Conservation (phyloP, 768 basidiomycete species). For the Dendrothele bispora region DNA sequence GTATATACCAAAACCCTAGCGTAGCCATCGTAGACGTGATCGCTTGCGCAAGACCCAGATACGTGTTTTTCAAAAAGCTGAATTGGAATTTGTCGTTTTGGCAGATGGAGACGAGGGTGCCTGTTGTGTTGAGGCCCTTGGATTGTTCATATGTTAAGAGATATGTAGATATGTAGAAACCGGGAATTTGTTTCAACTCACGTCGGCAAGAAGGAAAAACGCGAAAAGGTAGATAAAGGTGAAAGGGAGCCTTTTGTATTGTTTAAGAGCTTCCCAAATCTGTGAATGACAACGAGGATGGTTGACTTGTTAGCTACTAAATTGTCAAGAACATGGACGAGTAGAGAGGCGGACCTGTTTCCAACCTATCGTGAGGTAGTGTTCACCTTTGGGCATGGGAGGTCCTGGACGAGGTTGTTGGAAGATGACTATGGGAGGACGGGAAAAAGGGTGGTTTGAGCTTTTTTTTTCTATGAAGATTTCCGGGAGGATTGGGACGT, state of each 20-base stretch:
- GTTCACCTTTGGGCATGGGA: conserved; percentile 71
- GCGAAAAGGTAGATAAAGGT: conserved; percentile 80
- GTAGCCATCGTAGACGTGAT: conserved; percentile 56
- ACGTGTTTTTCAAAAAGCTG: conserved; percentile 80
- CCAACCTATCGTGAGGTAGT: conserved; percentile 82
- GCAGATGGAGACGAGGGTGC: conserved; percentile 71
- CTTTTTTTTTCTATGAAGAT: background rate
- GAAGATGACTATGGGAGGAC: conserved; percentile 58
- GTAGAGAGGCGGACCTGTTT: conserved; percentile 56
- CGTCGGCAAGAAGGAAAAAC: conserved; percentile 80
- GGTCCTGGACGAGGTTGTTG: conserved; percentile 86
- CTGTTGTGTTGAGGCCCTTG: conserved; percentile 80
- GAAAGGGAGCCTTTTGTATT: conserved; percentile 76
- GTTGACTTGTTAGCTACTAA: too few species aligned
- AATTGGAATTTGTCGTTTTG: conserved; percentile 82
- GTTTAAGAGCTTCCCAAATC: conserved; percentile 76
- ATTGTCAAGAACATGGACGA: too few species aligned
- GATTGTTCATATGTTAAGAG: background rate
- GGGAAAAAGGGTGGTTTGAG: background rate
- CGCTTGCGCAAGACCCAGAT: conserved; percentile 74
- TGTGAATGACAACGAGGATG: conserved; percentile 23
- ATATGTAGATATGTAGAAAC: background rate
- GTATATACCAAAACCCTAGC: conserved; percentile 81
- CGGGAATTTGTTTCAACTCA: conserved; percentile 26
- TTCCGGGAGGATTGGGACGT: conserved; percentile 21